Base-by-base conservation (phyloP, 495 filamentous ascomycete genomes). In the Penicillium crystallinum region DNA sequence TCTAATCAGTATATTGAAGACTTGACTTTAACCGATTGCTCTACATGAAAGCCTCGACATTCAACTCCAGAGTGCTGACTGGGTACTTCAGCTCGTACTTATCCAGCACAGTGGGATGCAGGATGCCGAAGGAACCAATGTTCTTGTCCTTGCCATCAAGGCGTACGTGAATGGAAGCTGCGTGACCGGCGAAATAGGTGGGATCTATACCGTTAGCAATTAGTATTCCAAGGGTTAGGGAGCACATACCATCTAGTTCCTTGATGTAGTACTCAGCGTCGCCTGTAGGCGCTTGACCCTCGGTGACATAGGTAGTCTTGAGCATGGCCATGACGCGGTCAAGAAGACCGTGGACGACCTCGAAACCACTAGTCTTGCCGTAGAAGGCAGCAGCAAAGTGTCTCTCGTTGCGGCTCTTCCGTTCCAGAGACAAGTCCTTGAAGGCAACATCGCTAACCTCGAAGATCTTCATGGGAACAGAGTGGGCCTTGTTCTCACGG, bases 351-450 rank as follows among this genome's bases (percentile, higher is more conserved):
- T 97, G 95, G 6, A 99, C 90, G 44, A 95, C 74, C 70, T 99
- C 95, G 70, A 99, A 99, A 15, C 93, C 93, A 56, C 85, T 89
- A n/a, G 81, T 88, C 80, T 95, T 96, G 55, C 91, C 92, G 66
- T 89, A 93, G 77, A 85, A 96, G 0, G 91, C 91, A n/a, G 90
- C 93, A 15, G 89, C 91, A 70, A 95, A 96, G 69, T 91, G 92
- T 21, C 91, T 73, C 78, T 97, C 91, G 63, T 99, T 99, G 53
- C 90, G 77, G 55, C 81, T 85, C 73, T 88, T 87, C 43, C 93
- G 83, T 77, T 97, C 95, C 39, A 81, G 62, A 4, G 68, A 72
- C 51, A 82, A 56, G 57, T 93, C 91, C 71, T 96, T 96, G 77
- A 96, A 86, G 5, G 85, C 90, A 25, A 97, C 86, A 68, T 99